Conservation (phyloP, 1,284 basidiomycete genomes). For the Rhodotorula sp. region DNA sequence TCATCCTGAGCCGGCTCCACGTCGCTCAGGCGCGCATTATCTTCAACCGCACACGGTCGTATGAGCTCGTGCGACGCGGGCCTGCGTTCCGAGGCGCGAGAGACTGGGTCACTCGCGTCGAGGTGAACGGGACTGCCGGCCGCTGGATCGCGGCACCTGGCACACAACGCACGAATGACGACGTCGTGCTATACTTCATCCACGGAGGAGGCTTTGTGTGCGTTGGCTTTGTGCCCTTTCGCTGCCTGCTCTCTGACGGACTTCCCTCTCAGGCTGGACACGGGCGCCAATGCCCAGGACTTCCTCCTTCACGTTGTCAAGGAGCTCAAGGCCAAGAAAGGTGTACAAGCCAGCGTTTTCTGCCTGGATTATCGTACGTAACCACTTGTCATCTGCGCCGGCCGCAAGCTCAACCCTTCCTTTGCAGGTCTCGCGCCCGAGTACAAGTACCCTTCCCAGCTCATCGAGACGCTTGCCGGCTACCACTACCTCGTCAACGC, state of each 20-base stretch:
- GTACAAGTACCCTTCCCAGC: conserved; percentile 58
- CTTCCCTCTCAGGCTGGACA: conserved; percentile 9
- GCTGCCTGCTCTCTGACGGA: neutral
- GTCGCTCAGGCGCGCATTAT: conserved; percentile 25
- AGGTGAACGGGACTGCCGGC: conserved; percentile 19
- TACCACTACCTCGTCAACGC: conserved; percentile 63
- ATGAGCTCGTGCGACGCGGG: neutral
- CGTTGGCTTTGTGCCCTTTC: neutral
- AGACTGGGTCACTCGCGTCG: conserved; percentile 29
- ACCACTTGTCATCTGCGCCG: neutral
- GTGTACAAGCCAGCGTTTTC: conserved; percentile 16
- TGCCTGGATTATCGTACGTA: conserved; percentile 23
- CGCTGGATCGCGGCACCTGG: conserved; percentile 29
- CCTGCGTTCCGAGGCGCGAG: conserved; percentile 7
- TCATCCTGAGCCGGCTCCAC: conserved; percentile 12
- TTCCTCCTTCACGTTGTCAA: conserved; percentile 11
- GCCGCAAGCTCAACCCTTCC: neutral
- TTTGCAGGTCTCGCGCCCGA: conserved; percentile 26
- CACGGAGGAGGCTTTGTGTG: conserved; percentile 33
- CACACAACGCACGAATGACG: conserved; percentile 14
- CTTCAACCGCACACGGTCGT: conserved; percentile 21
- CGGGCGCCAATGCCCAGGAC: conserved; percentile 7
- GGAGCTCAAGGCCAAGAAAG: conserved; percentile 1
- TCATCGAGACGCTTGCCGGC: conserved; percentile 65
- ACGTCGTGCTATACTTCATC: conserved; percentile 29